Base-by-base conservation (phyloP, 1,139 yeast genomes). In the Yamadazyma friedrichii region DNA sequence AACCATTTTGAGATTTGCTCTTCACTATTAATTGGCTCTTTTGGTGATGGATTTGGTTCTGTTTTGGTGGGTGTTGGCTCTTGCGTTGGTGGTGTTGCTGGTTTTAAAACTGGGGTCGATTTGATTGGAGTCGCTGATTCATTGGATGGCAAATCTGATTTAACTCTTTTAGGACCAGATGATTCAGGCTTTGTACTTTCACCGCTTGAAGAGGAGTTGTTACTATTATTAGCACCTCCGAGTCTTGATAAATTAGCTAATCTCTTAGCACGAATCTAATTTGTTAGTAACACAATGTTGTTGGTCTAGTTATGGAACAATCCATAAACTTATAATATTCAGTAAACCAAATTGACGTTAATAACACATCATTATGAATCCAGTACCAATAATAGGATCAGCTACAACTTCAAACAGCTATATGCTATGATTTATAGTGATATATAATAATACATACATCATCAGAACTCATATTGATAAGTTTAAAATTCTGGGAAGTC, bases 251-350 rank as follows among this genome's bases (percentile, higher is more conserved):
- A 58, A 46, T 67, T 71, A n/a, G 82, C 83, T 51, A 79, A 61
- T 36, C 84, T 58, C 52, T 76, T 78, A 32, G 81, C 81, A 52
- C 84, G 70, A 24, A 78, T 75, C 70, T 76, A 58, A 24, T 46
- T 42, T 25, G 50, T 60, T 61, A 53, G 64, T 58, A 52, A 10
- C 24, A 20, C 24, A 5, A 20, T 20, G 8, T 20, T 20, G 24
- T 20, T 20, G 24, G 8, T 20, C 24, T 8, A 20, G 24, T 29
- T 11, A 9, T 24, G n/a, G 20, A 9, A 24, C 13, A 33, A 24
- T 33, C 29, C 28, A 22, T 15, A 3, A 28, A 28, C 12, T 28
- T 15, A 20, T 20, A 20, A 5, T 20, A 20, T 20, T 20, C 24
- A 5, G 8, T 20, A 20, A 5, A 20, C 8, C 24, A 20, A 20